Evolutionary conservation across 176 grass and related monocot genomes (phyloP), one percentile per base, ranked within the genome.

Genomic region (Bonia amplexicaulis): DNA sequence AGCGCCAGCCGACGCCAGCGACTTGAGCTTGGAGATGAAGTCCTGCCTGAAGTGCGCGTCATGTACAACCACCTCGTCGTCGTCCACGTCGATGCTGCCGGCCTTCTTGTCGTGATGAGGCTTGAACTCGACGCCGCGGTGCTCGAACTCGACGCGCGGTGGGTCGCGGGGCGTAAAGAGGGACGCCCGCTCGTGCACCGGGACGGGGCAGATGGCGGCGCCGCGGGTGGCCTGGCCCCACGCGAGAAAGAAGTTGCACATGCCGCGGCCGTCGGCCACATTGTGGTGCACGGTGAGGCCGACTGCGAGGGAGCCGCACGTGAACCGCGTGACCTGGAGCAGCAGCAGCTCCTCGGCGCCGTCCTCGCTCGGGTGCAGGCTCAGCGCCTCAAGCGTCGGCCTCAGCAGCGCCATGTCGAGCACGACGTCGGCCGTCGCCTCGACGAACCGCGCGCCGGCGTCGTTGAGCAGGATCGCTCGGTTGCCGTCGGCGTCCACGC

Each of bases 201-300:
- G 82, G 20, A 12, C 33, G 3, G 82, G 82, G n/a, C 42, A 3
- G n/a, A 85, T 9, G 15, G 73, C 47, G 48, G 23, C 73, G 3
- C 82, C 73, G 47, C 82, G 82, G 47, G 82, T 85, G 73, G 82
- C 82, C 82, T 85, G 82, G 73, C 82, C 76, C 61, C 61, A 85
- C 14, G 73, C 82, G 33, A 85, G 47, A 35, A 85, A 68, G 72
- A 85, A 85, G 82, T 85, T 85, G 48, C 37, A 67, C 33, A 73
- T 68, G 33, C 47, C 72, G n/a, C 82, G 73, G 61, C 82, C 82
- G 73, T 85, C 82, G 6, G 82, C 62, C 0, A 85, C 82, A 22
- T 77, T 85, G 62, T 85, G 82, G 61, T 85, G 82, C 61, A 73
- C 57, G 61, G 61, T 58, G 82, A 68, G 55, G 9, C 82, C 82